These are phyloP conservation scores for Blastomyces parvus DNA, from an alignment of 2,329 filamentous ascomycete genomes.

Conservation along the genomic window DNA sequence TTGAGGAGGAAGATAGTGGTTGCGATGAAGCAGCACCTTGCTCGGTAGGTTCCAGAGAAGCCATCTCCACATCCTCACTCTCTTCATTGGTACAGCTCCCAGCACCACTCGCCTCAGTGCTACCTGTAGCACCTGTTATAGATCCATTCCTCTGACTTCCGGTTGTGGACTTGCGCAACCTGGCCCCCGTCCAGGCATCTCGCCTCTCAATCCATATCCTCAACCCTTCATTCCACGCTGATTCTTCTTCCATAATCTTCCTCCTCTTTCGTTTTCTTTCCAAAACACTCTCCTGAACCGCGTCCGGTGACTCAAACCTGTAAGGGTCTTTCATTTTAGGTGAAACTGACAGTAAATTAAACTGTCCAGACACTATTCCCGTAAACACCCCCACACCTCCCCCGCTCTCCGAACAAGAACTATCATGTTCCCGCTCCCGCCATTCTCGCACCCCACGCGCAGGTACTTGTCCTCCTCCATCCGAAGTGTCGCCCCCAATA, in stretches of 20 bases:
- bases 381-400: neutral
- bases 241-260: constrained; percentile 53
- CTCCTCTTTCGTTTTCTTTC: constrained; percentile 49
- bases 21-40: neutral
- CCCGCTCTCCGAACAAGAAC: constrained; percentile 14
- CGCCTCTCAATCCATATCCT: constrained; percentile 68
- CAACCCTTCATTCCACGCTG: constrained; percentile 70
- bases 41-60: neutral
- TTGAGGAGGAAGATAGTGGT: constrained; percentile 13
- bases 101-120: constrained; percentile 10
- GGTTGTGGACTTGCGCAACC: neutral
- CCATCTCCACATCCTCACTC: constrained; percentile 12
- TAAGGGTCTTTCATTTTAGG: constrained; percentile 22
- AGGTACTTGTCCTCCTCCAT: neutral
- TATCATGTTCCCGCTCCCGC: constrained; percentile 16
- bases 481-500: neutral
- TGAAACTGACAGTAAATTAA: neutral
- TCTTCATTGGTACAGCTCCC: constrained; percentile 9
- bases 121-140: constrained; percentile 1
- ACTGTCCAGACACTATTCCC: neutral
- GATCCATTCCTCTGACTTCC: neutral
- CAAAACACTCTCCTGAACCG: constrained; percentile 32
- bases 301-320: constrained; percentile 34
- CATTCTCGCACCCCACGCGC: constrained; percentile 14
- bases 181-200: constrained; percentile 76